These are phyloP conservation scores for Backusella psychrophila DNA, from an alignment of 192 early-diverging fungal species.

Conservation along the genomic window DNA sequence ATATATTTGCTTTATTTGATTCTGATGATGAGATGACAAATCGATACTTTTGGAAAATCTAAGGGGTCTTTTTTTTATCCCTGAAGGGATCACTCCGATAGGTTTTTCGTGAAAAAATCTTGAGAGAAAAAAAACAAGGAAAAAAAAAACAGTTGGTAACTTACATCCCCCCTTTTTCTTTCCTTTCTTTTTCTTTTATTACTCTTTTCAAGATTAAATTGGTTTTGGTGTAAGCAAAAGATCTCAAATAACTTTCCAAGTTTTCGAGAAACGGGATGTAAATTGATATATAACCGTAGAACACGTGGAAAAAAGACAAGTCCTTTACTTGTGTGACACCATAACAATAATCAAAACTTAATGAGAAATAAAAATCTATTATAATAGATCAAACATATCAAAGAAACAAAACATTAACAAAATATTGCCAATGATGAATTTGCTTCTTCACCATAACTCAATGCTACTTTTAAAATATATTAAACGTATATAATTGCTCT, in stretches of 20 bases:
- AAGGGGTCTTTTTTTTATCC: neutral
- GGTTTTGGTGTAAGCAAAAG: neutral
- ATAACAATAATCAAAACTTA: neutral
- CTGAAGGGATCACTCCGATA: constrained; percentile 3
- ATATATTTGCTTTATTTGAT: neutral
- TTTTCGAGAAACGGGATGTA: neutral
- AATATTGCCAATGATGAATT: neutral
- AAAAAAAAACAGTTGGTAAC: neutral
- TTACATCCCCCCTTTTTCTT: neutral
- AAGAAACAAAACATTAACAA: neutral
- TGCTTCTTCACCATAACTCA: neutral
- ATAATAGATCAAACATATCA: neutral
- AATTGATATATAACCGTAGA: neutral
- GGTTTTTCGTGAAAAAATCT: neutral
- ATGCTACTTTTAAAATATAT: neutral
- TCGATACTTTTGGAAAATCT: neutral
- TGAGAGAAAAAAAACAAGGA: neutral
- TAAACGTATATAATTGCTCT: neutral
- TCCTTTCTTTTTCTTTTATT: neutral
- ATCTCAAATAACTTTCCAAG: neutral
- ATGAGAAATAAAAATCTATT: neutral
- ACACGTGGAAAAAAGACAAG: constrained; percentile 1
- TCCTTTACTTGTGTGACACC: neutral
- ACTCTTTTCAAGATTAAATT: neutral
- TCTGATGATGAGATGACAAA: neutral